Evolutionary conservation across 768 basidiomycete species (phyloP), one percentile per base, ranked within the genome.

Genomic region (Kondoa malvinella): DNA sequence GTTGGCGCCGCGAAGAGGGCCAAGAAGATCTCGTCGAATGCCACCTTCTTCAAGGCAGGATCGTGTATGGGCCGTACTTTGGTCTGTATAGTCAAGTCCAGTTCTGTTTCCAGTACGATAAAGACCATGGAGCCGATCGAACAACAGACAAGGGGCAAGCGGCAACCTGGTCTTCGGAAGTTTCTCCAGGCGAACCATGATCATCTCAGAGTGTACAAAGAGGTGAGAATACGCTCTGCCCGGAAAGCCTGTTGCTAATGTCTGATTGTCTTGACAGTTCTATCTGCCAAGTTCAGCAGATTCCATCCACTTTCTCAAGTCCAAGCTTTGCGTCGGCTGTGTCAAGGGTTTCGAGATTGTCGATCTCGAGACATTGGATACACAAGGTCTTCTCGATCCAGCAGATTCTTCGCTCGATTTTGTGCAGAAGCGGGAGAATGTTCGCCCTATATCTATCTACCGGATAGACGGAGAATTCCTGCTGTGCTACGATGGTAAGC

Each of bases 281-380:
- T 99, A 97, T 75, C 96, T 99, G 69, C 94, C 95, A 0, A 89
- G 95, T 15, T 92, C 97, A 76, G 94, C 91, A 64, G 89, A 85
- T 67, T 96, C 92, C 15, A 87, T 97, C 27, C 94, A 95, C 78
- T 96, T 94, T 80, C 81, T 99, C 72, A 95, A 94, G 81, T 95
- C 94, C 60, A 88, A 87, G 79, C 83, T 99, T 72, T 99, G 95
- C 76, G 89, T 99, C 16, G 95, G 94, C 1, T 94, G 92, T 75
- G 89, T 92, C 12, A 87, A 89, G 74, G 95, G 95, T 21, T 97
- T 99, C 76, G 95, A 97, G 79, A 96, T 99, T 71, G 90, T 99
- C 71, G 95, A 99, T 77, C 82, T 97, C 50, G 92, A 96, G 77
- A 92, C 87, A 69, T 79, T 99, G 78, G 95, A 99, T 76, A 96